Conservation (phyloP, 768 basidiomycete genomes). For the Hebeloma cylindrosporum region DNA sequence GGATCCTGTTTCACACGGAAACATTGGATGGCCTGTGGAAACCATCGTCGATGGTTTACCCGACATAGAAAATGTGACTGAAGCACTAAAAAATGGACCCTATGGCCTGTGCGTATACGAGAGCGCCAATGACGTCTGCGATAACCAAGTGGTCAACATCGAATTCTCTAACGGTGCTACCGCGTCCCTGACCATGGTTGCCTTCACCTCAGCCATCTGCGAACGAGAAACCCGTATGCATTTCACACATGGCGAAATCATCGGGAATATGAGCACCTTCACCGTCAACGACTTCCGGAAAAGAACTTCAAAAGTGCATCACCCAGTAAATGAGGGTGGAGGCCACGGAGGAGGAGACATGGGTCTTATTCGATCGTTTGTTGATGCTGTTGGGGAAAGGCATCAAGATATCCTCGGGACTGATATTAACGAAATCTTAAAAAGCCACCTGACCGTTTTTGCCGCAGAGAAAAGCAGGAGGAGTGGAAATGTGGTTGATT, state of each 20-base stretch:
- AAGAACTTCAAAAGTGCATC: slow-evolving; percentile 40
- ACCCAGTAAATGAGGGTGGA: slow-evolving; percentile 59
- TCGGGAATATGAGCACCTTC: slow-evolving; percentile 81
- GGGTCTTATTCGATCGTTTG: slow-evolving; percentile 73
- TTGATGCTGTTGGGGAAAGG: slow-evolving; percentile 67
- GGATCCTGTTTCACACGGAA: slow-evolving; percentile 60
- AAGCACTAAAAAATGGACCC: slow-evolving; percentile 65
- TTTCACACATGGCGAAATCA: slow-evolving; percentile 83
- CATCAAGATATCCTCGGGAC: slow-evolving; percentile 69
- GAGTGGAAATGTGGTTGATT: slow-evolving; percentile 71
- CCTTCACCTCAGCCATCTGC: slow-evolving; percentile 77
- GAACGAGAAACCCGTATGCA: slow-evolving; percentile 83
- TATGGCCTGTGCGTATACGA: slow-evolving; percentile 89
- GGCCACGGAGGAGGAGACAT: slow-evolving; percentile 85
- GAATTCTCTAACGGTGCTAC: slow-evolving; percentile 83
- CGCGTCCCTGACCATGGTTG: slow-evolving; percentile 87
- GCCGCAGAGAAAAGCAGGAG: slow-evolving; percentile 79
- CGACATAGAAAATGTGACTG: slow-evolving; percentile 83
- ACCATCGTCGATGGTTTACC: slow-evolving; percentile 78
- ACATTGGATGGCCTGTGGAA: slow-evolving; percentile 62
- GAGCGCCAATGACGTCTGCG: slow-evolving; percentile 81
- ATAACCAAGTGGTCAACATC: slow-evolving; percentile 89
- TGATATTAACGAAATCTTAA: slow-evolving; percentile 64
- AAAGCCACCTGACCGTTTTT: slow-evolving; percentile 82
- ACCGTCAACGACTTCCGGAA: slow-evolving; percentile 78